Evolutionary conservation across 1,139 yeast genomes (phyloP).

Genomic region (Geotrichum candidum): DNA sequence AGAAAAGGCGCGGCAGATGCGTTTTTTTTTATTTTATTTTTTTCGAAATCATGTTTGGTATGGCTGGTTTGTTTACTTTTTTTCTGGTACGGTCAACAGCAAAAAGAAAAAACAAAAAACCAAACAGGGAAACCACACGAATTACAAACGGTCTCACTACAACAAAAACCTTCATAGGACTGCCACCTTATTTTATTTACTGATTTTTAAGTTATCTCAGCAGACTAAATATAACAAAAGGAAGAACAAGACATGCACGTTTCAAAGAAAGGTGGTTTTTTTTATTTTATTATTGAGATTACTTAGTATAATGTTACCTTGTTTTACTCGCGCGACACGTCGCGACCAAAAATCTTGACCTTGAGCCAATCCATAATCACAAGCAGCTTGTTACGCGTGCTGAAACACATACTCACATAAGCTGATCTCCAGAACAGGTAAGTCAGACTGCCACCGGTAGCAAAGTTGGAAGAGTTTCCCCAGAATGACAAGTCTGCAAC

Average conservation of each 20-base stretch:
- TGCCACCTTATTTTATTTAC: not conserved
- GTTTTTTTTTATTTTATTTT: too few species aligned
- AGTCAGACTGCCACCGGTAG: slow-evolving; percentile 80
- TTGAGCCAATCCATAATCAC: slow-evolving; percentile 85
- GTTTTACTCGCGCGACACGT: slow-evolving; percentile 42
- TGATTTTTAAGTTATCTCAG: too few species aligned
- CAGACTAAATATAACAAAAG: too few species aligned
- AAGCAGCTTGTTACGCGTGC: slow-evolving; percentile 78
- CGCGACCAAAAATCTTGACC: slow-evolving; percentile 85
- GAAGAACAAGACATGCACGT: too few species aligned
- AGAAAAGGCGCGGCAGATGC: too few species aligned
- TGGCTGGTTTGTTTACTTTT: not conserved
- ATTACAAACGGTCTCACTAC: not conserved
- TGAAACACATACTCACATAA: slow-evolving; percentile 86
- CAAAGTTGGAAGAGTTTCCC: slow-evolving; percentile 73
- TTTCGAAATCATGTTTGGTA: not conserved
- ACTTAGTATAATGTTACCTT: not conserved
- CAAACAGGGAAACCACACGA: not conserved
- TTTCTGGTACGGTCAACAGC: not conserved
- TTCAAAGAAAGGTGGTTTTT: not conserved
- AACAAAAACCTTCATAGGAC: not conserved
- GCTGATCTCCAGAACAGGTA: slow-evolving; percentile 94
- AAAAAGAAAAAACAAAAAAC: not conserved
- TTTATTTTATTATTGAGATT: not conserved
- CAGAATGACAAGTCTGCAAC: slow-evolving; percentile 80